These are phyloP conservation scores for Candida corydali DNA, from an alignment of 805 yeast species.

Conservation along the genomic window DNA sequence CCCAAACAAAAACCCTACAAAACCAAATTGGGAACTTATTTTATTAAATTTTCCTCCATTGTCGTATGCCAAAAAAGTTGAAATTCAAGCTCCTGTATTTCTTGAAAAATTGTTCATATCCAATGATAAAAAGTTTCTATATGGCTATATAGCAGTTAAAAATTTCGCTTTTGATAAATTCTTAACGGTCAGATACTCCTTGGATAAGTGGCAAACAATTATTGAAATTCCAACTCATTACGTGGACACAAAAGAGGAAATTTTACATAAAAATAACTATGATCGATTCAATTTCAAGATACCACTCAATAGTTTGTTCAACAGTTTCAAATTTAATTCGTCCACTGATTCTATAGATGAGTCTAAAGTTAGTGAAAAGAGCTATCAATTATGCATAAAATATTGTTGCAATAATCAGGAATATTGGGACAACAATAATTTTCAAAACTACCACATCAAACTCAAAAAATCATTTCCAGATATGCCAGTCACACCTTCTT, in stretches of 20 bases:
- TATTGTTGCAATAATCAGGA: constrained; percentile 48
- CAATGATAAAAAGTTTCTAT: constrained; percentile 51
- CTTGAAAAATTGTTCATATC: constrained; percentile 62
- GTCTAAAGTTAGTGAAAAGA: constrained; percentile 12
- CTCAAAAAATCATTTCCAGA: constrained; percentile 26
- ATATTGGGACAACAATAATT: constrained; percentile 75
- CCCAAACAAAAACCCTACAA: constrained; percentile 4
- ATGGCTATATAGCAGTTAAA: constrained; percentile 76
- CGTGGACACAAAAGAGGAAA: constrained; percentile 50
- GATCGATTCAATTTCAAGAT: constrained; percentile 73
- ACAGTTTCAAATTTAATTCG: constrained; percentile 19
- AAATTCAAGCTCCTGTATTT: constrained; percentile 44
- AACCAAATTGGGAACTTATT: constrained; percentile 43
- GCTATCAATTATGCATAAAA: constrained; percentile 51
- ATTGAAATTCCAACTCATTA: constrained; percentile 64
- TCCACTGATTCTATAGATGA: constrained; percentile 7
- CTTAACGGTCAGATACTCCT: constrained; percentile 68
- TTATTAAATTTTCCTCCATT: constrained; percentile 39
- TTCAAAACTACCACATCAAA: constrained; percentile 53
- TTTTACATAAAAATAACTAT: constrained; percentile 46
- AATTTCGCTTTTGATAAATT: constrained; percentile 67
- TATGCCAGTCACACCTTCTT: not conserved
- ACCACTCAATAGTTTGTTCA: constrained; percentile 41
- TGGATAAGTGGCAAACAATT: constrained; percentile 75
- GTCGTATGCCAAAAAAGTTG: constrained; percentile 44